Conservation (phyloP, 768 basidiomycete species). For the Steccherinum ochraceum region DNA sequence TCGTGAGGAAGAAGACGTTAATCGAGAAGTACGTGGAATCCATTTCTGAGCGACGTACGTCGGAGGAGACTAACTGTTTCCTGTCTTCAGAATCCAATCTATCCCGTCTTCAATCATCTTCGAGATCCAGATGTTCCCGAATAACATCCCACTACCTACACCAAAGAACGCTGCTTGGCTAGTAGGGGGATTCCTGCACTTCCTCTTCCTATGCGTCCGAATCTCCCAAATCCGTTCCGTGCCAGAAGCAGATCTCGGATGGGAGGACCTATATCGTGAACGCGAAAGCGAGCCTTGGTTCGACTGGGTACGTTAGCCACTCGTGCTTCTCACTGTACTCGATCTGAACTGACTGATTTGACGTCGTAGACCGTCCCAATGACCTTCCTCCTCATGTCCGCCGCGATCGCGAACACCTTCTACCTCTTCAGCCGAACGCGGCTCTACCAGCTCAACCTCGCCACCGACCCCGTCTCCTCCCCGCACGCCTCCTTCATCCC, state of each 20-base stretch:
- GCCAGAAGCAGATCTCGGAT: constrained; percentile 63
- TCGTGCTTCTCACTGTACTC: neutral
- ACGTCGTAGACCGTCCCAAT: constrained; percentile 64
- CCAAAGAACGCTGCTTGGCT: constrained; percentile 61
- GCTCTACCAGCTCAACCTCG: constrained; percentile 61
- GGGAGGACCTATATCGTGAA: constrained; percentile 75
- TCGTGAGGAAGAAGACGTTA: constrained; percentile 59
- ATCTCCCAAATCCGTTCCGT: constrained; percentile 49
- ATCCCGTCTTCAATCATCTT: constrained; percentile 72
- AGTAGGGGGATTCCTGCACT: constrained; percentile 58
- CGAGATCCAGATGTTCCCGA: constrained; percentile 76
- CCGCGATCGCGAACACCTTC: constrained; percentile 52
- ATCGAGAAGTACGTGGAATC: constrained; percentile 46
- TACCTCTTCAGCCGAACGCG: constrained; percentile 67
- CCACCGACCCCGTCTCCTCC: constrained; percentile 60
- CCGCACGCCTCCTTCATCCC: constrained; percentile 65
- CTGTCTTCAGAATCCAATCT: constrained; percentile 42
- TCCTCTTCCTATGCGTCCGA: constrained; percentile 61
- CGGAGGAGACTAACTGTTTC: neutral
- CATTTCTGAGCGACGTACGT: neutral
- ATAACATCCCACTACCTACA: constrained; percentile 69
- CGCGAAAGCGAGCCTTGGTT: constrained; percentile 63
- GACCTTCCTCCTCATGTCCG: constrained; percentile 46
- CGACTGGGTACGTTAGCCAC: constrained; percentile 55
- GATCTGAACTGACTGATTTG: neutral